Evolutionary conservation across 2,329 filamentous ascomycete species (phyloP).

Genomic region (Dryadomyces sulphureus): DNA sequence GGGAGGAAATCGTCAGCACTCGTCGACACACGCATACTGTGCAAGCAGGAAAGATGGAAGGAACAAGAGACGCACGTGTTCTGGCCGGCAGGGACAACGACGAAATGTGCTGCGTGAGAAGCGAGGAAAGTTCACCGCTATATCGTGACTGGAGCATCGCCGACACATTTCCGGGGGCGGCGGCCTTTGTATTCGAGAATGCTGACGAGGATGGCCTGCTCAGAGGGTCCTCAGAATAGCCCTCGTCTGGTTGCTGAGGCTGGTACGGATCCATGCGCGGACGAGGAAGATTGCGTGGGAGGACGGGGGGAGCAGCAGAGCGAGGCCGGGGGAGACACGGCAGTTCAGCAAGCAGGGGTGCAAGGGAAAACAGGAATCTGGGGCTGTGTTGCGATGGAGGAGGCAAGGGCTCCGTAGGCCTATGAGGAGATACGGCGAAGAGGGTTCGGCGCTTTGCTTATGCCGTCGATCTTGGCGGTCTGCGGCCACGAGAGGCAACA

Average conservation of each 20-base stretch:
- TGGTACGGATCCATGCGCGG: constrained; percentile 9
- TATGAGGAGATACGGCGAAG: too few relatives aligned
- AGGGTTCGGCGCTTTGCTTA: neutral
- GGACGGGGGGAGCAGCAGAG: neutral
- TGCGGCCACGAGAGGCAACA: too few relatives aligned
- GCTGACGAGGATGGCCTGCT: constrained; percentile 19
- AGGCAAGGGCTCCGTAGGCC: too few relatives aligned
- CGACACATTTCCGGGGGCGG: constrained; percentile 9
- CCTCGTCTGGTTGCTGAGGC: constrained; percentile 56
- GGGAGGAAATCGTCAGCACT: neutral
- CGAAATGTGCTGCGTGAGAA: constrained; percentile 34
- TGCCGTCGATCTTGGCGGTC: neutral
- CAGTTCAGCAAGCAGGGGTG: too few relatives aligned
- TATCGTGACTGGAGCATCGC: constrained; percentile 18
- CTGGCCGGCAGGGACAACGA: constrained; percentile 22
- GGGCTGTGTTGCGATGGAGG: too few relatives aligned
- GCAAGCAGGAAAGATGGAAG: neutral
- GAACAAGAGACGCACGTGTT: constrained; percentile 4
- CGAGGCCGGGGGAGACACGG: neutral
- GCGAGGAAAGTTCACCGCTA: constrained; percentile 30
- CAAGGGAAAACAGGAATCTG: too few relatives aligned
- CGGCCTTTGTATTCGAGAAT: constrained; percentile 15
- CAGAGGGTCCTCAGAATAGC: constrained; percentile 66
- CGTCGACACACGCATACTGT: neutral
- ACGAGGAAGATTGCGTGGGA: neutral